phyloP scores from a whole-genome alignment of 2,329 filamentous ascomycete genomes.

The Chalaropsis thielavioides region DNA sequence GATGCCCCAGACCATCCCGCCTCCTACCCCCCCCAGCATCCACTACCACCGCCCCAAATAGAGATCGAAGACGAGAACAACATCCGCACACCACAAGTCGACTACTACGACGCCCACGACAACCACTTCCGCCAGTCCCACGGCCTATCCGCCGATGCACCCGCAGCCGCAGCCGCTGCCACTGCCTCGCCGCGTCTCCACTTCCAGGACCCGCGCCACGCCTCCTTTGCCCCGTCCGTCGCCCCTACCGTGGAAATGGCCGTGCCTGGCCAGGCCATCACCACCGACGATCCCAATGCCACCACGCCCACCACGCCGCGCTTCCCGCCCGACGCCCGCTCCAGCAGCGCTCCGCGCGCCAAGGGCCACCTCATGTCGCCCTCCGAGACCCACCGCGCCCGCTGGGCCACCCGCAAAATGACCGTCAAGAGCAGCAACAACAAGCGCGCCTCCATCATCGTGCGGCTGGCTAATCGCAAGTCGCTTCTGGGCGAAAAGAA shows the following conservation, averaged over 20 bases:
- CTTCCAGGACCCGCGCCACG: conserved; percentile 15
- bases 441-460: conserved; percentile 73
- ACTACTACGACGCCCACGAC: conserved; percentile 10
- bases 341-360: conserved; percentile 12
- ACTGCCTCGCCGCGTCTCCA: conserved; percentile 10
- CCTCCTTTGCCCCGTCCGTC: conserved; percentile 15
- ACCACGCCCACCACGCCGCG: conserved; percentile 14
- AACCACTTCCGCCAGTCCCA: not conserved
- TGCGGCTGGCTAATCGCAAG: conserved; percentile 50
- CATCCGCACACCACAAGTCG: conserved; percentile 11
- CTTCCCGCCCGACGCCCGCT: conserved; percentile 13
- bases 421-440: conserved; percentile 57
- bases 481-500: conserved; percentile 53
- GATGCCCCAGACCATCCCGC: not conserved
- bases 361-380: conserved; percentile 17
- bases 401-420: conserved; percentile 93
- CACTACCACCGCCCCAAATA: conserved; percentile 16
- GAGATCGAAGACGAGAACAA: conserved; percentile 17
- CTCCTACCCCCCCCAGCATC: not conserved
- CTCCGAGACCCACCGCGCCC: conserved; percentile 52
- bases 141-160: conserved; percentile 13
- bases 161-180: too few species aligned
- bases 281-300: conserved; percentile 13
- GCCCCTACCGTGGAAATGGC: conserved; percentile 14
- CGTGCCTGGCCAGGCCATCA: conserved; percentile 16